Evolutionary conservation across 2,329 filamentous ascomycete species (phyloP), one percentile per base, ranked within the genome.

Genomic region (Metarhizium sp.): DNA sequence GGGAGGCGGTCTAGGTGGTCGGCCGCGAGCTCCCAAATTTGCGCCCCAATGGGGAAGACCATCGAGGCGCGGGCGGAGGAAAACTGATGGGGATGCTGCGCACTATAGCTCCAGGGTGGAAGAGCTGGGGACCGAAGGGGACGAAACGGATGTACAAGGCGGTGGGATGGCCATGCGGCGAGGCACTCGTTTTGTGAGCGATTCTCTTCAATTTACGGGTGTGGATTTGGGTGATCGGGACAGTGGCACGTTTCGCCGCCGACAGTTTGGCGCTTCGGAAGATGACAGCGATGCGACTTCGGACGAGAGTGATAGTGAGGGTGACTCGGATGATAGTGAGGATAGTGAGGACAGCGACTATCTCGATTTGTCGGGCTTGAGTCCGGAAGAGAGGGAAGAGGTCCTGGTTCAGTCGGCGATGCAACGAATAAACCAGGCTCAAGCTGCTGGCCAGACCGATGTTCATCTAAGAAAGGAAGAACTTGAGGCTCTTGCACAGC

Each of bases 1-100:
- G 95, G 92, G 94, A 99, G 92, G 92, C 94, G 92, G 94, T 99
- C 88, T 99, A 97, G 86, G 82, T 95, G 92, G 92, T 97, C 94
- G 92, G 90, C 92, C 92, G 94, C 94, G 88, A 94, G 87, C 92
- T 96, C 92, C 92, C 82, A 80, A 86, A 85, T 77, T 74, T 81
- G 86, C 87, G 91, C 91, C 92, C 89, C 86, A 79, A 84, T 92
- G 89, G 92, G 92, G 92, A 96, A 96, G 92, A 96, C 90, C 91
- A 94, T 88, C 90, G 82, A 88, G 90, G 88, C 88, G 85, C 81
- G 84, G 79, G 75, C 80, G 82, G 79, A 83, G 81, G 78, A 82
- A 76, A 74, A 75, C 76, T 67, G 74, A 77, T 64, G 79, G 69
- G 63, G 71, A 72, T 59, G 67, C 68, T 68, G 70, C 72, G 69